These are phyloP conservation scores for Thelephora terrestris DNA, from an alignment of 1,284 basidiomycete genomes.

Conservation along the genomic window DNA sequence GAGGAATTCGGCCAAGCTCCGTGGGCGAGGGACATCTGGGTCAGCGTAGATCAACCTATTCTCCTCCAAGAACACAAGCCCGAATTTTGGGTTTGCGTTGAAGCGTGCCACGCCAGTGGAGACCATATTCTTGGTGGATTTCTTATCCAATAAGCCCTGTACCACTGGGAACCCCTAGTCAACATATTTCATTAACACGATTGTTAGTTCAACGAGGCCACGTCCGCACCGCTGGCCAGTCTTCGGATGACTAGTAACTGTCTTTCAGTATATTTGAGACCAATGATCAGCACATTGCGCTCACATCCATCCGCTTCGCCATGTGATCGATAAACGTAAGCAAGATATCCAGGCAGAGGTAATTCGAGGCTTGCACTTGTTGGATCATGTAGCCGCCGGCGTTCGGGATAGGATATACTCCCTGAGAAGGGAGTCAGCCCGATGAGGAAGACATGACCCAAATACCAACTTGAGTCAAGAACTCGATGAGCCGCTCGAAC, in stretches of 20 bases:
- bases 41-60: slow-evolving; percentile 75
- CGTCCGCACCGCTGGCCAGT: slow-evolving; percentile 51
- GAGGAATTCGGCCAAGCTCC: slow-evolving; percentile 75
- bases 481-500: slow-evolving; percentile 86
- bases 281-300: background rate
- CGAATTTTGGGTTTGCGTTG: slow-evolving; percentile 93
- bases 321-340: slow-evolving; percentile 85
- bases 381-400: slow-evolving; percentile 57
- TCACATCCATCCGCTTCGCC: slow-evolving; percentile 45
- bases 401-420: slow-evolving; percentile 62
- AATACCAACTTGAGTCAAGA: slow-evolving; percentile 66
- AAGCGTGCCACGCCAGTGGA: slow-evolving; percentile 82
- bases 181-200: slow-evolving; percentile 2
- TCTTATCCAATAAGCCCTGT: slow-evolving; percentile 58
- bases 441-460: background rate
- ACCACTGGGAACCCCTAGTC: slow-evolving; percentile 41
- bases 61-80: slow-evolving; percentile 85
- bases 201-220: background rate
- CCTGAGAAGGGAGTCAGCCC: slow-evolving; percentile 30
- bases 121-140: slow-evolving; percentile 82
- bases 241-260: slow-evolving; percentile 26
- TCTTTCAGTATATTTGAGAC: background rate
- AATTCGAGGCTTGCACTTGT: slow-evolving; percentile 65
- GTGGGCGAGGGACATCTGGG: slow-evolving; percentile 41
- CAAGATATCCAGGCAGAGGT: slow-evolving; percentile 84